Percentiles rank a stretch among this genome's conserved stretches.
These are phyloP conservation scores for Crithidia sp. DNA, from an alignment of 208 protist species.

Conservation along the genomic window DNA sequence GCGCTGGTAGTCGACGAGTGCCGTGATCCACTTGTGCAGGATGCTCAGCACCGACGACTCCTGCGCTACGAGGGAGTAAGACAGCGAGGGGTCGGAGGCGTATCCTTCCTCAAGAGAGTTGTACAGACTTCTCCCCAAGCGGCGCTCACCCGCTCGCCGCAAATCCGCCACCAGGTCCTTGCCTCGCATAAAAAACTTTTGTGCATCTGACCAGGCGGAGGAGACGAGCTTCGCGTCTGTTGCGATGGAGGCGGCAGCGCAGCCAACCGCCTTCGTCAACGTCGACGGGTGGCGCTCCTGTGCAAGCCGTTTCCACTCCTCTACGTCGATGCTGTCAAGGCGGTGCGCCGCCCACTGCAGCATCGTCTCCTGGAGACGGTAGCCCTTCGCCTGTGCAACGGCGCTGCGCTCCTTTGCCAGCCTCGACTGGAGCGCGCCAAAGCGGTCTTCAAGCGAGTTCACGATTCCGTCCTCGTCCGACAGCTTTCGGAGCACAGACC, in stretches of 20 bases:
- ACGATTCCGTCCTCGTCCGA: constrained; percentile 27
- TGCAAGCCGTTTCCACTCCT: constrained; percentile 24
- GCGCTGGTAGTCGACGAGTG: constrained; percentile 57
- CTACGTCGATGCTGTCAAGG: constrained; percentile 19
- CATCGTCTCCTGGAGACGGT: constrained; percentile 23
- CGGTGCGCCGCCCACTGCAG: constrained; percentile 24
- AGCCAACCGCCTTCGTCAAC: constrained; percentile 18
- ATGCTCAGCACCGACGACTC: constrained; percentile 32
- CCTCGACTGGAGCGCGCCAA: constrained; percentile 11
- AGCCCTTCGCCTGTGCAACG: constrained; percentile 3
- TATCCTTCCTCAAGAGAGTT: constrained; percentile 16
- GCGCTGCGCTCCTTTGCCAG: constrained; percentile 8
- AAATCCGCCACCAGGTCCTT: constrained; percentile 17
- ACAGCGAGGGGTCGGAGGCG: constrained; percentile 19
- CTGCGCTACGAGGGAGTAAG: constrained; percentile 16
- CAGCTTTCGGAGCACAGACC: constrained; percentile 19
- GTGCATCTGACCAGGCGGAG: constrained; percentile 26
- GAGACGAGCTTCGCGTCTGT: constrained; percentile 17
- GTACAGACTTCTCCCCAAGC: constrained; percentile 20
- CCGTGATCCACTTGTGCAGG: constrained; percentile 61
- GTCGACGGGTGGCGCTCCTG: constrained; percentile 19
- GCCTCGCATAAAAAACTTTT: constrained; percentile 14
- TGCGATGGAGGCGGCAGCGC: constrained; percentile 26
- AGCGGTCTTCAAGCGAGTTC: constrained; percentile 22
- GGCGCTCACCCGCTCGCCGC: constrained; percentile 17